Evolutionary conservation across 768 basidiomycete genomes (phyloP).

Genomic region (Tricholoma hemisulphureum): DNA sequence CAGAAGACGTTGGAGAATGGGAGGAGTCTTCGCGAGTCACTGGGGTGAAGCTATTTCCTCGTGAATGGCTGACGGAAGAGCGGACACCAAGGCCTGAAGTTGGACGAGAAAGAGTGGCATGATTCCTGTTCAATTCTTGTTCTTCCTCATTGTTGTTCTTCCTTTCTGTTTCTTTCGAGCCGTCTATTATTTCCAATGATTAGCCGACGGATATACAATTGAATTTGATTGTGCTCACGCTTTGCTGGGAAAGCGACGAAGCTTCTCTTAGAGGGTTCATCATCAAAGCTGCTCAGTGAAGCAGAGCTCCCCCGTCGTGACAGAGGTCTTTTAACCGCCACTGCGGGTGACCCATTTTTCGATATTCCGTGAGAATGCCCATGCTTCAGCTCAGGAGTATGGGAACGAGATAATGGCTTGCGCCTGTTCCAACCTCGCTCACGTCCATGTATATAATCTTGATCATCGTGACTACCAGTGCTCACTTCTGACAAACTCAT

Average conservation of each 20-base stretch:
- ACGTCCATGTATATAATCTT: constrained; percentile 33
- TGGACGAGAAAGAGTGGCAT: constrained; percentile 35
- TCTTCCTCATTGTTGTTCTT: constrained; percentile 50
- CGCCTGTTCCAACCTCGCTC: constrained; percentile 49
- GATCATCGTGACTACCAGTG: neutral
- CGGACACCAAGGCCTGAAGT: constrained; percentile 42
- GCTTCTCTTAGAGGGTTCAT: constrained; percentile 41
- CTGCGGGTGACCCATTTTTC: constrained; percentile 16
- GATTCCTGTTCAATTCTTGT: constrained; percentile 54
- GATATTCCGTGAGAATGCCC: constrained; percentile 16
- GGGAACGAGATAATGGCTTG: constrained; percentile 14
- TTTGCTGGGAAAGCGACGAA: constrained; percentile 52
- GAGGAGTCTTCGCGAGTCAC: constrained; percentile 38
- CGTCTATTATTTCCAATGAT: constrained; percentile 34
- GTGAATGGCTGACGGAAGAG: constrained; percentile 30
- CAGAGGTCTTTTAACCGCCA: constrained; percentile 23
- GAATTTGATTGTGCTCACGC: constrained; percentile 36
- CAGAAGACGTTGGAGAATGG: constrained; percentile 31
- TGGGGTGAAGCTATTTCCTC: constrained; percentile 19
- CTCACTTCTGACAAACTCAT: neutral
- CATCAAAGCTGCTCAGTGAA: constrained; percentile 44
- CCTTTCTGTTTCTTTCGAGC: constrained; percentile 37
- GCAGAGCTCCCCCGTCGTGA: constrained; percentile 33
- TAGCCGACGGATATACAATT: neutral
- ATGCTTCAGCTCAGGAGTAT: constrained; percentile 21